Evolutionary conservation across 441 rosid species (phyloP), one percentile per base, ranked within the genome.

Genomic region (Rhodomyrtus psidioides): DNA sequence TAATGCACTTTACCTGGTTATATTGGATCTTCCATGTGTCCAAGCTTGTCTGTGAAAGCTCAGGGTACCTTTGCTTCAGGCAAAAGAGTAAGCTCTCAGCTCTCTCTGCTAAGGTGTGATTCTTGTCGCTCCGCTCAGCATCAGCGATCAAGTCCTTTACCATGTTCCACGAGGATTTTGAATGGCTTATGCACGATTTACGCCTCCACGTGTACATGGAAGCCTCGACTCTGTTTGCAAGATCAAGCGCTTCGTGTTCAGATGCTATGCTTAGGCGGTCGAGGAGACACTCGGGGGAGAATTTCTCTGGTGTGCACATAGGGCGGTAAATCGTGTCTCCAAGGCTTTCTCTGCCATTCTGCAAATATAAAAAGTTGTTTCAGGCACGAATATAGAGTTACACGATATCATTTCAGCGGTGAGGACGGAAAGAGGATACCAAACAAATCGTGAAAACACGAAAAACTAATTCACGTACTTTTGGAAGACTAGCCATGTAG

Each of bases 161-260:
- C 94, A 90, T 91, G 39, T 90, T 88, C 97, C 97, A 93, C 27
- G 97, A 94, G 55, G 94, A 90, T 88, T 89, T 93, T 23, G 95
- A 93, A 83, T 92, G 90, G 87, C 84, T 74, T 23, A 91, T 88
- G 88, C 97, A 93, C 12, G 94, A 92, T 91, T 94, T 94, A 10
- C 97, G 97, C 83, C 95, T 91, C 97, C 97, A 94, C 17, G 94
- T 91, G 82, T 93, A 94, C 91, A 94, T 88, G 12, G 97, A 92
- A 86, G 96, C 93, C 84, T 94, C 97, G 1, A 93, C 92, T 55
- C 86, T 88, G 88, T 93, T 94, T 7, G 94, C 97, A 34, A 93
- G 90, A 90, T 93, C 94, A 74, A 94, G 91, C 3, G 97, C 97
- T 86, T 92, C 95, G 15, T 92, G 97, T 88, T 94, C 96, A 0